These are phyloP conservation scores for Pestalotiopsis sp. DNA, from an alignment of 2,329 filamentous ascomycete genomes.

Conservation along the genomic window DNA sequence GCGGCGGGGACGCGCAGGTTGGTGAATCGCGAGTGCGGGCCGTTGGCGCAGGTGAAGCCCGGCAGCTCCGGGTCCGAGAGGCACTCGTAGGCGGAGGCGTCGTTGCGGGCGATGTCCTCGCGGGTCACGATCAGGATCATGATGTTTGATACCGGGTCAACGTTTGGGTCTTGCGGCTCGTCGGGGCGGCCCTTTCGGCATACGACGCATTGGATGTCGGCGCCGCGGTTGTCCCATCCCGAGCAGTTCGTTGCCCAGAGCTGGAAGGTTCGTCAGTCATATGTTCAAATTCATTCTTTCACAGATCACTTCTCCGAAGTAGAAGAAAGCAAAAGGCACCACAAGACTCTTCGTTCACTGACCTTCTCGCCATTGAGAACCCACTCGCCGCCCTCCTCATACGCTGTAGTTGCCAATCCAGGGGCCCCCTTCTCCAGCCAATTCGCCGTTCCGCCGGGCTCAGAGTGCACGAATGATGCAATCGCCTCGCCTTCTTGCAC, in stretches of 20 bases:
- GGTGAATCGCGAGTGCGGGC: constrained; percentile 50
- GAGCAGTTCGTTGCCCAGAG: constrained; percentile 55
- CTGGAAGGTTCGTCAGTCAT: background rate
- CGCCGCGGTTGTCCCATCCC: constrained; percentile 55
- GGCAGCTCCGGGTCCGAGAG: constrained; percentile 45
- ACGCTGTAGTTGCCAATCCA: constrained; percentile 52
- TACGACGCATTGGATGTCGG: constrained; percentile 54
- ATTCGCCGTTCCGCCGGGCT: constrained; percentile 55
- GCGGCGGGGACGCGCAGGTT: constrained; percentile 48
- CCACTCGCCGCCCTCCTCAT: constrained; percentile 50
- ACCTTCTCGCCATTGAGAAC: constrained; percentile 57
- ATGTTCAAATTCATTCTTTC: background rate
- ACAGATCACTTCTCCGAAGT: background rate
- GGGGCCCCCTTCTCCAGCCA: constrained; percentile 50
- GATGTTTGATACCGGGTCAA: constrained; percentile 33
- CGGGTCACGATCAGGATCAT: constrained; percentile 54
- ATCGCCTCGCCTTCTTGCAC: constrained; percentile 45
- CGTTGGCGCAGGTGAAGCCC: constrained; percentile 50
- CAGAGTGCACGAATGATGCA: constrained; percentile 53
- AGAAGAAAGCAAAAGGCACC: background rate
- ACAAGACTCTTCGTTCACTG: background rate
- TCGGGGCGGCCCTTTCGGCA: constrained; percentile 42
- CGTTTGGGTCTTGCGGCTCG: background rate
- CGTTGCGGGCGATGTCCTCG: constrained; percentile 47
- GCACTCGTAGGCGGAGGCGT: constrained; percentile 43